Evolutionary conservation across 202 grass and related monocot species (phyloP), one percentile per base, ranked within the genome.

Genomic region (Setaria italica): DNA sequence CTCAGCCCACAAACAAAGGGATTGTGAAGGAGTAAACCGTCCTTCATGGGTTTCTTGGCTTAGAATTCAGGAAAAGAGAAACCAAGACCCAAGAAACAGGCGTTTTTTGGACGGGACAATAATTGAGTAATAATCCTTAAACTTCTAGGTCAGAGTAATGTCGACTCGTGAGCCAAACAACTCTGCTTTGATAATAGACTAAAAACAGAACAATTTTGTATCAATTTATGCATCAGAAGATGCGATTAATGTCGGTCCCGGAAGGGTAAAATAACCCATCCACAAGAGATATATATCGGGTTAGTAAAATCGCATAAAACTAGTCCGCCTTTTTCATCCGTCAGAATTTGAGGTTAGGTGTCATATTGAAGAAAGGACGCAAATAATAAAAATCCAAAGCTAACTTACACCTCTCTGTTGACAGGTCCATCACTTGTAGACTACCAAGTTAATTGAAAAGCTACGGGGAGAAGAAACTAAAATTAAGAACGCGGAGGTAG

Each of bases 51-150:
- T 85, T 85, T 67, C 81, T 85, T 88, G 70, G 53, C 77, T 91
- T 87, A 43, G 33, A 74, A 69, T 78, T 50, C 59, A 74, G 82
- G 78, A 81, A 88, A 79, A 63, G n/a, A 72, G 77, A 76, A 30
- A 76, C 70, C 25, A 72, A 87, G 16, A 21, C 0, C 5, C 70
- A 91, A 56, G 76, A 77, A 85, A 77, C 20, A 51, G 33, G 41
- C 17, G 29, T 64, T 56, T 56, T 17, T 6, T 57, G 37, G 29
- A 25, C 70, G 54, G 80, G 29, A 11, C 3, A 9, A 70, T 25
- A 19, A 39, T 3, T 43, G 33, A 19, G 16, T 81, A 56, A 39
- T 55, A 49, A 50, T 71, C 32, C 34, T 47, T 62, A 34, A 68
- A 50, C 2, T 77, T 51, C 0, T 17, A 75, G 8, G 50, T 43